Percentiles rank a stretch among this genome's conserved stretches.
Evolutionary conservation across 1,284 basidiomycete species (phyloP).

Genomic region (Stygiomarasmius scandens): DNA sequence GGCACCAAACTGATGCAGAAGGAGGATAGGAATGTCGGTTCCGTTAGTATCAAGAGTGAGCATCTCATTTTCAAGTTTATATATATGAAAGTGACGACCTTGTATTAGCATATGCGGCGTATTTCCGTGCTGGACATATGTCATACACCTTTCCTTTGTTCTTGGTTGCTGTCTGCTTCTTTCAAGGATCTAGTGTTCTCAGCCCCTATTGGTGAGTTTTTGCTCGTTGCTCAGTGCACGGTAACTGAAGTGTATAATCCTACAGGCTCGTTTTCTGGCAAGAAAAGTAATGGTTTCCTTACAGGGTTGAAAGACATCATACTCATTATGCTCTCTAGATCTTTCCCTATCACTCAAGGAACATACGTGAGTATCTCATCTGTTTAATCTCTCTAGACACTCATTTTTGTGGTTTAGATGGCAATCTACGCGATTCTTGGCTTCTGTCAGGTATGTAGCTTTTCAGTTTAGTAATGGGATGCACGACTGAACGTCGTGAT

Average conservation of each 20-base stretch:
- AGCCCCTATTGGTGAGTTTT: constrained; percentile 63
- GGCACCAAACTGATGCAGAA: constrained; percentile 61
- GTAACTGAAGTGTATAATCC: neutral
- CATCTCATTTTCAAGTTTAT: neutral
- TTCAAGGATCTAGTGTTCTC: constrained; percentile 63
- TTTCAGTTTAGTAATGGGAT: neutral
- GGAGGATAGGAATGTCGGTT: constrained; percentile 64
- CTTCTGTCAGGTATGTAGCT: constrained; percentile 29
- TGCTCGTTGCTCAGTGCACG: neutral
- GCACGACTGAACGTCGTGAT: neutral
- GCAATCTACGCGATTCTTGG: constrained; percentile 65
- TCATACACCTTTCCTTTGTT: constrained; percentile 54
- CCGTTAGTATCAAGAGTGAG: constrained; percentile 40
- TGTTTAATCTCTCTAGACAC: too few species aligned
- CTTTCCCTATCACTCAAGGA: constrained; percentile 35
- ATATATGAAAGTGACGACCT: neutral
- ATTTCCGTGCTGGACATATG: constrained; percentile 58
- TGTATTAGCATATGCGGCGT: constrained; percentile 50
- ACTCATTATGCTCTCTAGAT: neutral
- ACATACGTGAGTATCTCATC: constrained; percentile 54
- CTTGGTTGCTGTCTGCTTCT: constrained; percentile 49
- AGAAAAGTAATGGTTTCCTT: constrained; percentile 40
- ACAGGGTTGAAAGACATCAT: neutral
- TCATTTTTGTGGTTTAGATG: constrained; percentile 49
- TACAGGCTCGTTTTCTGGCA: constrained; percentile 77